Percentiles rank a stretch among this genome's conserved stretches.
These are phyloP conservation scores for Pseudogymnoascus verrucosus DNA, from an alignment of 2,329 filamentous ascomycete species.

Conservation along the genomic window DNA sequence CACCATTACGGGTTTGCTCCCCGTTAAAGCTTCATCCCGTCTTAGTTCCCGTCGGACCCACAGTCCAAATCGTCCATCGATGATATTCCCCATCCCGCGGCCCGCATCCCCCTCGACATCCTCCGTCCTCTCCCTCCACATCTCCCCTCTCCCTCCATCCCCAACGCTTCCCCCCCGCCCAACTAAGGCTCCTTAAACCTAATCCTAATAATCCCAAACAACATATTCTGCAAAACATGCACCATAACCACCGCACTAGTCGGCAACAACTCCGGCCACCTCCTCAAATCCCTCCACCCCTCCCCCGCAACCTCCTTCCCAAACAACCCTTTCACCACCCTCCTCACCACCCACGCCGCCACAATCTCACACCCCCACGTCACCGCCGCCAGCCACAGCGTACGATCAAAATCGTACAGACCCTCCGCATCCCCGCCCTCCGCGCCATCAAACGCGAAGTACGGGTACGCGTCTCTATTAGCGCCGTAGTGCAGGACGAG, in stretches of 20 bases:
- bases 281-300: constrained; percentile 54
- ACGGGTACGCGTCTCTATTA: constrained; percentile 62
- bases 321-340: constrained; percentile 50
- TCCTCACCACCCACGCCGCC: constrained; percentile 51
- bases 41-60: neutral
- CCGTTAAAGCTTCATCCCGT: neutral
- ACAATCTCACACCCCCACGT: constrained; percentile 61
- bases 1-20: no score
- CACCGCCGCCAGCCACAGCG: constrained; percentile 53
- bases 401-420: constrained; percentile 53
- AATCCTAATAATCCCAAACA: constrained; percentile 49
- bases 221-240: constrained; percentile 64
- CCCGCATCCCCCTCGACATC: neutral
- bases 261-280: constrained; percentile 60
- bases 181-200: neutral
- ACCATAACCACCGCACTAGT: constrained; percentile 58
- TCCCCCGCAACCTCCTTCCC: constrained; percentile 55
- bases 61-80: no score
- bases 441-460: constrained; percentile 54
- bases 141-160: neutral
- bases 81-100: neutral
- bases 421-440: constrained; percentile 26
- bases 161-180: no score
- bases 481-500: constrained; percentile 58
- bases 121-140: no score